These are phyloP conservation scores for Allodekkera sacchari DNA, from an alignment of 805 yeast genomes.

Conservation along the genomic window DNA sequence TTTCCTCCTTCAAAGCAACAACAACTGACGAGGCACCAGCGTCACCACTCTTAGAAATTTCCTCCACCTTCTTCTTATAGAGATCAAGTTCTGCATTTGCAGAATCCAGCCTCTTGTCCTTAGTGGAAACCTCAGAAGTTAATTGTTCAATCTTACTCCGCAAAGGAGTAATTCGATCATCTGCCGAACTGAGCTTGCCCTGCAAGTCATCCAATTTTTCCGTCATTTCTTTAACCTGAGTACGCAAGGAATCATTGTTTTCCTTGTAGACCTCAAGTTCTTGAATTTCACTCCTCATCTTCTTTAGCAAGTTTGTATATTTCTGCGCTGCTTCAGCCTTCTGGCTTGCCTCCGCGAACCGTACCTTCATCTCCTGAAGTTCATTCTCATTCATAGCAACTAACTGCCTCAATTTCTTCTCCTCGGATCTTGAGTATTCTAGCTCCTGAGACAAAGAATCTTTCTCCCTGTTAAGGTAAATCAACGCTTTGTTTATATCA, in stretches of 20 bases:
- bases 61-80: slow-evolving; percentile 48
- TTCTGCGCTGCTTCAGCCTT: slow-evolving; percentile 14
- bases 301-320: slow-evolving; percentile 12
- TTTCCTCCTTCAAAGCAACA: too few species aligned
- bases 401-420: slow-evolving; percentile 41
- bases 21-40: slow-evolving; percentile 12
- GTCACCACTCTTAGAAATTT: slow-evolving; percentile 27
- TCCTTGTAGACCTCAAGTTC: slow-evolving; percentile 24
- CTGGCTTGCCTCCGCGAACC: slow-evolving; percentile 29
- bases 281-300: slow-evolving; percentile 19
- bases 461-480: slow-evolving; percentile 63
- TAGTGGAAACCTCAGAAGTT: slow-evolving; percentile 31
- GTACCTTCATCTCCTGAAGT: slow-evolving; percentile 42
- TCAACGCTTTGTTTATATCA: slow-evolving; percentile 45
- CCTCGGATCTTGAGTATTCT: slow-evolving; percentile 45
- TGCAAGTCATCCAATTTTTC: slow-evolving; percentile 12
- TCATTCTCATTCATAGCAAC: slow-evolving; percentile 40
- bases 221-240: slow-evolving; percentile 11
- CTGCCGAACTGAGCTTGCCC: slow-evolving; percentile 5
- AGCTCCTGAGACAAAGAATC: slow-evolving; percentile 59
- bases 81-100: slow-evolving; percentile 47
- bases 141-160: slow-evolving; percentile 11
- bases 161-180: slow-evolving; percentile 8
- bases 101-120: slow-evolving; percentile 39
- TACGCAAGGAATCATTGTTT: slow-evolving; percentile 18